These are phyloP conservation scores for Wickerhamomyces sp. DNA, from an alignment of 1,139 yeast genomes.

Conservation along the genomic window DNA sequence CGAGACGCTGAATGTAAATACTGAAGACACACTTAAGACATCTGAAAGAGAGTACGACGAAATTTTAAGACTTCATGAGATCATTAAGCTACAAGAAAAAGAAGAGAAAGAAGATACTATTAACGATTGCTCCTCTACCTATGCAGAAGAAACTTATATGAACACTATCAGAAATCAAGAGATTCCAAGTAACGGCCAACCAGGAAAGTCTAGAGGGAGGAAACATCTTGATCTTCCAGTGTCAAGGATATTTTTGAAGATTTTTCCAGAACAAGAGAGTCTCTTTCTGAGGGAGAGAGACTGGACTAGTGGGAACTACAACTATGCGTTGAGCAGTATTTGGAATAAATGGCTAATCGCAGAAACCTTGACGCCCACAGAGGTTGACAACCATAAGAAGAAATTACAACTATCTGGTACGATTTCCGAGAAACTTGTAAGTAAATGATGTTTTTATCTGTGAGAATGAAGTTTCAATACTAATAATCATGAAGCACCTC, in stretches of 20 bases:
- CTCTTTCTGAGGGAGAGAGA: constrained; percentile 3
- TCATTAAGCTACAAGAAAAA: not conserved
- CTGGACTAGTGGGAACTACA: not conserved
- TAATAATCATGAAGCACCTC: not conserved
- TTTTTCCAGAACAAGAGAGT: constrained; percentile 3
- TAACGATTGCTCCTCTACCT: not conserved
- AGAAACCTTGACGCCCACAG: too few relatives aligned
- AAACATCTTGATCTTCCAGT: constrained; percentile 1
- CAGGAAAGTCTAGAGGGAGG: not conserved
- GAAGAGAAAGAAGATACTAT: not conserved
- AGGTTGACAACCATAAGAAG: not conserved
- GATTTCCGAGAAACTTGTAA: constrained; percentile 1
- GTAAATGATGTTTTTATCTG: not conserved
- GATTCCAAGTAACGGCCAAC: not conserved
- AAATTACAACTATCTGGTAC: not conserved
- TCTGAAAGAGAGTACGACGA: not conserved
- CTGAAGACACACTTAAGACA: too few relatives aligned
- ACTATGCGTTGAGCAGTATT: constrained; percentile 1
- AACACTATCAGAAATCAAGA: constrained; percentile 7
- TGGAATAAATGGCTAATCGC: constrained; percentile 7
- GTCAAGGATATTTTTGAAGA: constrained; percentile 3
- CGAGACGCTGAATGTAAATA: too few relatives aligned
- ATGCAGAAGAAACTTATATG: constrained; percentile 5
- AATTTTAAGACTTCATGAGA: not conserved
- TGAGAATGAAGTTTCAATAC: too few relatives aligned